phyloP scores from a whole-genome alignment of 2,329 filamentous ascomycete genomes.

The Alternaria conjuncta region DNA sequence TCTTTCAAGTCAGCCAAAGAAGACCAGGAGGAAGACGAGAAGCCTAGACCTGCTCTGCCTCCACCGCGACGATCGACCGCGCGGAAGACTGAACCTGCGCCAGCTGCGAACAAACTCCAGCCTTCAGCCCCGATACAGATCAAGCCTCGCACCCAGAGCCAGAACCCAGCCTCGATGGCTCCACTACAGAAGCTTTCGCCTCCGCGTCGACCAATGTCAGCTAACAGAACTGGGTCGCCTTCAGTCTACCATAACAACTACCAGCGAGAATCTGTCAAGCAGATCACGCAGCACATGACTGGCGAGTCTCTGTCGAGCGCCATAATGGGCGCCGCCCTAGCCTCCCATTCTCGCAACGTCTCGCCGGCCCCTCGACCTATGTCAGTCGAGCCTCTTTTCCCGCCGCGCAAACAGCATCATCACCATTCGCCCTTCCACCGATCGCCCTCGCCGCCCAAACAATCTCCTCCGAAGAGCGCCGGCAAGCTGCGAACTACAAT shows the following conservation, averaged over 20 bases:
- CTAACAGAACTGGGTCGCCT: conserved; percentile 26
- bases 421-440: conserved; percentile 46
- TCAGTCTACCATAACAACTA: conserved; percentile 49
- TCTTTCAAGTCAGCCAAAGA: conserved; percentile 47
- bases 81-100: conserved; percentile 14
- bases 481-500: conserved; percentile 70
- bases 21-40: conserved; percentile 38
- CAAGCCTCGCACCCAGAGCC: conserved; percentile 43
- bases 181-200: conserved; percentile 29
- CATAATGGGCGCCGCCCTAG: conserved; percentile 76
- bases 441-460: conserved; percentile 47
- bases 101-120: conserved; percentile 10
- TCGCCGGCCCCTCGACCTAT: conserved; percentile 47
- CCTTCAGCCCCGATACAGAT: conserved; percentile 28
- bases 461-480: conserved; percentile 48
- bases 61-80: conserved; percentile 45
- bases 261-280: conserved; percentile 45
- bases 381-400: conserved; percentile 44
- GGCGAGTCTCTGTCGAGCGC: conserved; percentile 73
- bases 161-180: conserved; percentile 33
- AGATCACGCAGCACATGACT: conserved; percentile 57
- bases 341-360: conserved; percentile 62
- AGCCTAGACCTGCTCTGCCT: conserved; percentile 40
- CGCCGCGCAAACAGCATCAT: conserved; percentile 51
- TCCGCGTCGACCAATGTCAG: conserved; percentile 31